phyloP scores from a whole-genome alignment of 495 filamentous ascomycete genomes.

The Neurospora sublineolata region DNA sequence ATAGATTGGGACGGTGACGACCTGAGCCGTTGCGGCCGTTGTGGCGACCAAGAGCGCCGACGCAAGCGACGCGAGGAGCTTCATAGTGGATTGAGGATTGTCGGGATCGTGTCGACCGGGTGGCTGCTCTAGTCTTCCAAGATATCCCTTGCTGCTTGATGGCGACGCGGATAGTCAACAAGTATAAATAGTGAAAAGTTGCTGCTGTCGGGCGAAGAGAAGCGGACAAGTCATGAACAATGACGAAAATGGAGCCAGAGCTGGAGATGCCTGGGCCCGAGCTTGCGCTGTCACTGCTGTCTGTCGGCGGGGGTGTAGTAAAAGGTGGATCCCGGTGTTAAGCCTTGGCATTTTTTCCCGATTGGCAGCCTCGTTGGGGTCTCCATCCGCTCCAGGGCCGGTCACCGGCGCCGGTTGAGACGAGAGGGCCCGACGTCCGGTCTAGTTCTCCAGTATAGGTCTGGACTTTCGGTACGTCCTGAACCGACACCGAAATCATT shows the following conservation, averaged over 20 bases:
- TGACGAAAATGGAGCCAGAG: background rate
- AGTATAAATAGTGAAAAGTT: background rate
- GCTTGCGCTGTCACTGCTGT: background rate
- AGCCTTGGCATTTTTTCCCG: background rate
- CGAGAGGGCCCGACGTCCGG: background rate
- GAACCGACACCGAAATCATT: background rate
- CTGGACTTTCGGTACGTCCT: background rate
- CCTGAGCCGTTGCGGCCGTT: slow-evolving; percentile 9
- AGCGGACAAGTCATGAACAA: background rate
- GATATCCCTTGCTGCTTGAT: background rate
- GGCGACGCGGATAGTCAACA: background rate
- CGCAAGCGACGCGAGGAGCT: slow-evolving; percentile 2
- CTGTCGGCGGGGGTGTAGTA: background rate
- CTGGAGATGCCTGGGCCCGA: background rate
- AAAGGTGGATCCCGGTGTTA: background rate
- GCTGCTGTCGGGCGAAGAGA: background rate
- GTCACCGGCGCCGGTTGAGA: background rate
- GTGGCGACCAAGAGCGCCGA: slow-evolving; percentile 21
- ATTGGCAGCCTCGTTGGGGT: background rate
- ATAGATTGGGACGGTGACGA: slow-evolving; percentile 29
- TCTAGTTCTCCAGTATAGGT: background rate
- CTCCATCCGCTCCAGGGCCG: background rate
- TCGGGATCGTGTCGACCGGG: background rate
- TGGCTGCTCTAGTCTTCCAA: background rate
- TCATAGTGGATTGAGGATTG: background rate